phyloP scores from a whole-genome alignment of 2,329 filamentous ascomycete species.

The Dactylonectria macrodidyma region DNA sequence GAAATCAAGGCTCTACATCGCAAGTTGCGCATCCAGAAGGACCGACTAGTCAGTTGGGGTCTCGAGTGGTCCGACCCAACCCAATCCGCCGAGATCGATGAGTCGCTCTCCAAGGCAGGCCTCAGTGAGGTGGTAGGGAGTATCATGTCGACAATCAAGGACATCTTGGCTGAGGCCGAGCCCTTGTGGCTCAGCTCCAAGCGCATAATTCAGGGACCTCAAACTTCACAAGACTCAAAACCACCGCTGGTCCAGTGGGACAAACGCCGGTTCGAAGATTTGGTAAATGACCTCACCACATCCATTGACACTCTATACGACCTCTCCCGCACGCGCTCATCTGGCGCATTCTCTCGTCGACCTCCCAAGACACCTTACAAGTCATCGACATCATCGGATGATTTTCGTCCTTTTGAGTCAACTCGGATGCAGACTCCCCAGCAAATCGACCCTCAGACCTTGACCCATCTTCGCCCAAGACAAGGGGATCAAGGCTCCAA shows the following conservation, averaged over 20 bases:
- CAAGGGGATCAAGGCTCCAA: slow-evolving; percentile 53
- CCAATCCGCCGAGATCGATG: slow-evolving; percentile 79
- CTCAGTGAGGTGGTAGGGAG: slow-evolving; percentile 83
- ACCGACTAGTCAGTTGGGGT: slow-evolving; percentile 84
- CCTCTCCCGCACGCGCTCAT: slow-evolving; percentile 76
- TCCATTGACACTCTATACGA: slow-evolving; percentile 87
- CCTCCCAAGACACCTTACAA: slow-evolving; percentile 54
- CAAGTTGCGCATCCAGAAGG: slow-evolving; percentile 85
- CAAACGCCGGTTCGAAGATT: slow-evolving; percentile 80
- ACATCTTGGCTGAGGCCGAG: slow-evolving; percentile 83
- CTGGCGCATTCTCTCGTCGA: slow-evolving; percentile 54
- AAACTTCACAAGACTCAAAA: slow-evolving; percentile 67
- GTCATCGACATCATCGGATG: slow-evolving; percentile 57
- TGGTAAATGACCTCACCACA: slow-evolving; percentile 80
- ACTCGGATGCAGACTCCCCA: slow-evolving; percentile 74
- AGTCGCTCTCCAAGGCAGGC: slow-evolving; percentile 79
- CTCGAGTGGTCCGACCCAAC: slow-evolving; percentile 84
- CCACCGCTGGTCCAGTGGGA: slow-evolving; percentile 74
- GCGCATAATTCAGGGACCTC: slow-evolving; percentile 56
- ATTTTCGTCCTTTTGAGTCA: slow-evolving; percentile 69
- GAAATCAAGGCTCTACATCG: slow-evolving; percentile 81
- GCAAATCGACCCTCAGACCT: slow-evolving; percentile 68
- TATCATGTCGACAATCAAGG: slow-evolving; percentile 85
- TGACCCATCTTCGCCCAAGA: slow-evolving; percentile 64
- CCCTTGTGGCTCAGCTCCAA: slow-evolving; percentile 77